Base-by-base conservation (phyloP, 805 yeast species). In the Kluyveromyces dobzhanskii region DNA sequence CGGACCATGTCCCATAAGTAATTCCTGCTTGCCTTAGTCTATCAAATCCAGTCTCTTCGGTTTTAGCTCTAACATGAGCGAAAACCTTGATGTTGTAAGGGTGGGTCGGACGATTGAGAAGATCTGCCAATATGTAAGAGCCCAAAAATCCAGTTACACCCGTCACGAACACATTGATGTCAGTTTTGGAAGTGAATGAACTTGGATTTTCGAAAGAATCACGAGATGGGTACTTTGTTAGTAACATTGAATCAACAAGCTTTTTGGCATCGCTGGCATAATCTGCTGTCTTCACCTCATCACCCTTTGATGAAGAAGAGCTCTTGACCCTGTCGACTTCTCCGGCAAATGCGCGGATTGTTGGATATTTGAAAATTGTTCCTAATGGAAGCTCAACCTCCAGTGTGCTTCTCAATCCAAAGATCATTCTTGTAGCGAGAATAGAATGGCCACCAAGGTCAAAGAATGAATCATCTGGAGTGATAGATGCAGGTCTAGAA, bases 371-470 rank as follows among this genome's bases (percentile, higher is more conserved):
- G 73, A 88, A 94, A 44, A 94, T 81, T 5, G 83, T 78, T 3
- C 95, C 95, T 44, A 92, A 68, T 17, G 98, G 97, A 38, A 92
- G 67, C 44, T 87, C 95, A 30, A 88, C 73, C 30, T 76, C 72
- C 43, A 88, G 68, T 48, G 72, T 73, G 65, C 83, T 81, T 59
- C 97, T 76, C 50, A 92, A 73, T 49, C 84, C 88, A 54, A 92
- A 92, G 44, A 92, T 90, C 96, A 92, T 87, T 58, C 94, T 76
- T 0, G 99, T 94, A 6, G 97, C 97, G 46, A 92, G 69, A 52
- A 92, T 90, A 1, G 97, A 90, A 62, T 92, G 99, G 2, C 99
- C 99, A 43, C 99, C 99, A 38, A 94, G 67, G 57, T 92, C 99
- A 55, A 92, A 92, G 75, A 92, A 92, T 1, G 94, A 84, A 59